A percentile compares a stretch with the other conserved stretches of the same genome.
phyloP scores from a whole-genome alignment of 495 filamentous ascomycete genomes.

The Bacidia rubella region DNA sequence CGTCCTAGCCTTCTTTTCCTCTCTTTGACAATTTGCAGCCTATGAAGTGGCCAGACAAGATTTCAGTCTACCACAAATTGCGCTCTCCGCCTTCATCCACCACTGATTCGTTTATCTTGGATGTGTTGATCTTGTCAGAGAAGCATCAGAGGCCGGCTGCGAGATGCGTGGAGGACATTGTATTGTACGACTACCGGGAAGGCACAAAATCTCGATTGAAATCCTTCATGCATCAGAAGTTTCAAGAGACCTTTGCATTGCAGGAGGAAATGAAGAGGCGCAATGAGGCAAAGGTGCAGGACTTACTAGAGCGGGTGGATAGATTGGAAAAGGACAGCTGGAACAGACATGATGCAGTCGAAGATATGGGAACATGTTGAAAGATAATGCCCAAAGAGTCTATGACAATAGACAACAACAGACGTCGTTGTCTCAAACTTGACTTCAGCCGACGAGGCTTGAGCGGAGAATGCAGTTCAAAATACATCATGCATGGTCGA shows the following conservation, averaged over 20 bases:
- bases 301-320: slow-evolving; percentile 41
- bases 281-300: slow-evolving; percentile 37
- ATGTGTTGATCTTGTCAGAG: slow-evolving; percentile 64
- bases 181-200: slow-evolving; percentile 67
- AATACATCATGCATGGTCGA: neutral
- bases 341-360: slow-evolving; percentile 56
- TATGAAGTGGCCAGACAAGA: slow-evolving; percentile 73
- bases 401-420: neutral
- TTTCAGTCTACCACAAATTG: slow-evolving; percentile 83
- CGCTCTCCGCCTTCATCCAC: slow-evolving; percentile 32
- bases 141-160: slow-evolving; percentile 65
- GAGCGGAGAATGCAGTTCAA: neutral
- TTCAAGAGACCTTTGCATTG: slow-evolving; percentile 47
- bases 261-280: slow-evolving; percentile 48
- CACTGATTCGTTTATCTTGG: slow-evolving; percentile 40
- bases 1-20: neutral
- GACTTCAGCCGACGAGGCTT: neutral
- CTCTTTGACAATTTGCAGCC: slow-evolving; percentile 39
- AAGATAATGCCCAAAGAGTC: neutral
- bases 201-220: slow-evolving; percentile 42
- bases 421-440: neutral
- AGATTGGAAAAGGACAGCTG: slow-evolving; percentile 59
- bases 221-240: slow-evolving; percentile 51
- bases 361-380: slow-evolving; percentile 42
- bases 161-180: slow-evolving; percentile 65